A percentile compares a stretch with the other conserved stretches of the same genome.
These are phyloP conservation scores for Galium porrigens DNA, from an alignment of 305 asterid species.

Conservation along the genomic window DNA sequence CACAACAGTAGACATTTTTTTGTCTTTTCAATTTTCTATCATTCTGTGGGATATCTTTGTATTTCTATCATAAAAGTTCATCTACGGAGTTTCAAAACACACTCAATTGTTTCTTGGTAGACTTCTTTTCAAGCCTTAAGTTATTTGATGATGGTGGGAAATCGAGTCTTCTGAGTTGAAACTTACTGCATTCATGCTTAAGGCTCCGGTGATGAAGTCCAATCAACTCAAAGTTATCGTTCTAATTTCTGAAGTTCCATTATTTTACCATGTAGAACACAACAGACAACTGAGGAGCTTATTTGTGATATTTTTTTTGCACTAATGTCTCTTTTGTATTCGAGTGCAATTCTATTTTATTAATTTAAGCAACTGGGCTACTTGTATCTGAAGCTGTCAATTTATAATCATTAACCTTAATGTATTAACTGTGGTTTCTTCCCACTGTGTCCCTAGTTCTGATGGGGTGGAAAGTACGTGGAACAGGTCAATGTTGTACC, in stretches of 20 bases:
- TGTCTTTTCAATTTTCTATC: background rate
- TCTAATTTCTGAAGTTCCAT: conserved; percentile 20
- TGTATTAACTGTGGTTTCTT: no score
- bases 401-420: background rate
- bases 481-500: no score
- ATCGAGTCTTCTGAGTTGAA: background rate
- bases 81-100: no score
- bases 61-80: background rate
- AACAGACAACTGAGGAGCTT: conserved; percentile 23
- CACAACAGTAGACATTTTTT: no score
- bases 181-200: conserved; percentile 4
- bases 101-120: no score
- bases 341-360: background rate
- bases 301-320: background rate
- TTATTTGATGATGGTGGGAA: background rate
- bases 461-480: no score
- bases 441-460: no score
- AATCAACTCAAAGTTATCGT: conserved; percentile 15
- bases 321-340: background rate
- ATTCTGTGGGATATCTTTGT: background rate
- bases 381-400: background rate
- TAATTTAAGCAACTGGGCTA: background rate
- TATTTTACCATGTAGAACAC: conserved; percentile 10
- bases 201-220: conserved; percentile 16
- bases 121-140: background rate